A percentile compares a stretch with the other conserved stretches of the same genome.
phyloP scores from a whole-genome alignment of 352 stramenopile genomes.

The Phytophthora pistaciae region DNA sequence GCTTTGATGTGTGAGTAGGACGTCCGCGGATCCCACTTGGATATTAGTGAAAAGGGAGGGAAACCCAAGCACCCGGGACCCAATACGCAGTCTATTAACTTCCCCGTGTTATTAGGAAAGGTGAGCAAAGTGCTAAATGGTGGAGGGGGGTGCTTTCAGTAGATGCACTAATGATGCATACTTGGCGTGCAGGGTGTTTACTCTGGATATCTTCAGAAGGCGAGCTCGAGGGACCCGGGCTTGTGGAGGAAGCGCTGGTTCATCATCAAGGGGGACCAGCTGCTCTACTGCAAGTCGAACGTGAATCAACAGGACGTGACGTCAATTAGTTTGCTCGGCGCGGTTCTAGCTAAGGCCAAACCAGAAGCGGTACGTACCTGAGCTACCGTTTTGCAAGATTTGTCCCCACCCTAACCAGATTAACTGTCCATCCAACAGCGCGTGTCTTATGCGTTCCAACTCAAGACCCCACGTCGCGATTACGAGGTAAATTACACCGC shows the following conservation, averaged over 20 bases:
- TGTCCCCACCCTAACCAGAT: slow-evolving; percentile 14
- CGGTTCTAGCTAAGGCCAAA: slow-evolving; percentile 77
- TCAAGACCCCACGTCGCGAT: slow-evolving; percentile 74
- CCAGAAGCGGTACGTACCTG: slow-evolving; percentile 69
- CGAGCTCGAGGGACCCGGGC: slow-evolving; percentile 78
- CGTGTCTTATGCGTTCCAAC: slow-evolving; percentile 80
- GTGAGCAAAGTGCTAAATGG: slow-evolving; percentile 29
- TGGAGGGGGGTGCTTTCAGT: not conserved
- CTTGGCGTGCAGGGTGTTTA: slow-evolving; percentile 58
- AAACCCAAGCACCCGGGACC: slow-evolving; percentile 30
- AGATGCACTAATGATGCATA: not conserved
- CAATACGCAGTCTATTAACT: slow-evolving; percentile 63
- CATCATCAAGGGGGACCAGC: slow-evolving; percentile 87
- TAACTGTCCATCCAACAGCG: slow-evolving; percentile 39
- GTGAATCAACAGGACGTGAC: slow-evolving; percentile 87
- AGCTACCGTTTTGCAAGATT: not conserved
- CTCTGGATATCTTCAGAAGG: slow-evolving; percentile 85
- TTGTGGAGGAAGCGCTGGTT: slow-evolving; percentile 90
- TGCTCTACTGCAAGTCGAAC: slow-evolving; percentile 88
- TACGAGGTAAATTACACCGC: slow-evolving; percentile 59
- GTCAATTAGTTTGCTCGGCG: slow-evolving; percentile 79
- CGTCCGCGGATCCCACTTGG: slow-evolving; percentile 70
- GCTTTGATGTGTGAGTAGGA: slow-evolving; percentile 44
- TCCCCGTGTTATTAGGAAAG: slow-evolving; percentile 79
- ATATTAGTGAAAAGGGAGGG: slow-evolving; percentile 63